These are phyloP conservation scores for Rhynchosporium secalis DNA, from an alignment of 2,329 filamentous ascomycete genomes.

Conservation along the genomic window DNA sequence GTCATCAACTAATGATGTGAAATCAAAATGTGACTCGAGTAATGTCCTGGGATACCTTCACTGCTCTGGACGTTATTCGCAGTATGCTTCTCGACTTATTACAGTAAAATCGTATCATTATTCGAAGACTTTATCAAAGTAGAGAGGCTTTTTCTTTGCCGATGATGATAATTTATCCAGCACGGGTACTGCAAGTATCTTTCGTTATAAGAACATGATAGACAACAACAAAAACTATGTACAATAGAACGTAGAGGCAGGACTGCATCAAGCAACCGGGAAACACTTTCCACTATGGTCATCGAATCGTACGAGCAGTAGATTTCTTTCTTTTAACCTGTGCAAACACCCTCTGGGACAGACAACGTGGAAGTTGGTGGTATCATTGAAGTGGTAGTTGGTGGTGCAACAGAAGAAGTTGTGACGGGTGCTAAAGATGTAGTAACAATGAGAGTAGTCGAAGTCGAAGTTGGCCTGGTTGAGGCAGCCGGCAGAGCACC, in stretches of 20 bases:
- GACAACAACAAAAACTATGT: neutral
- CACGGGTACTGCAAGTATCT: neutral
- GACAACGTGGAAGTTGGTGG: too few species aligned
- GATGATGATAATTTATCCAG: neutral
- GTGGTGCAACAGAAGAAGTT: too few species aligned
- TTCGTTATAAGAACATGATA: neutral
- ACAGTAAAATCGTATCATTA: too few species aligned
- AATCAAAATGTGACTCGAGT: too few species aligned
- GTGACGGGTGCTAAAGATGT: neutral
- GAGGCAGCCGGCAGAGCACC: slow-evolving; percentile 17
- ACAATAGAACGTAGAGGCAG: neutral
- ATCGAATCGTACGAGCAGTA: neutral
- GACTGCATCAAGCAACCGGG: neutral
- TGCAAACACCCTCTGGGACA: too few species aligned
- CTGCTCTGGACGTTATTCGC: too few species aligned
- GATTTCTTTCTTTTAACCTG: neutral
- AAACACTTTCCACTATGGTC: neutral
- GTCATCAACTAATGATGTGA: too few species aligned
- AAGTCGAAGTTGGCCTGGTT: neutral
- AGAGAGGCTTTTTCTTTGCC: too few species aligned
- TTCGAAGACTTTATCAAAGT: too few species aligned
- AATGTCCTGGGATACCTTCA: too few species aligned
- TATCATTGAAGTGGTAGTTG: too few species aligned
- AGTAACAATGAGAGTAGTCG: neutral
- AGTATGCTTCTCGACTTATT: too few species aligned